Percentiles rank a stretch among this genome's conserved stretches.
These are phyloP conservation scores for Trichothecium sympodiale DNA, from an alignment of 2,329 filamentous ascomycete species.

Conservation along the genomic window DNA sequence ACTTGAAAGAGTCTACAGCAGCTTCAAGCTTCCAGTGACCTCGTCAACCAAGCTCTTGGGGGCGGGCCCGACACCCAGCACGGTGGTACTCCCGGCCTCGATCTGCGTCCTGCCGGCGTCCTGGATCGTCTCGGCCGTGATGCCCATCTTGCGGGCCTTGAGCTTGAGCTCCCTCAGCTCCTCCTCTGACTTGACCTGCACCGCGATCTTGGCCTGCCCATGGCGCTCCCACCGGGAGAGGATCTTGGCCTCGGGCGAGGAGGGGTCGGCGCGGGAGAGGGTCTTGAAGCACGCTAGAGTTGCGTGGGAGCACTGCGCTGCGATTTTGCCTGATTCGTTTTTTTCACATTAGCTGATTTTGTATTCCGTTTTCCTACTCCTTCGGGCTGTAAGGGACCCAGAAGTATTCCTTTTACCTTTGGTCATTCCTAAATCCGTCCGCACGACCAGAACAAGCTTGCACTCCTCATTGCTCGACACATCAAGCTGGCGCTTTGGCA, in stretches of 20 bases:
- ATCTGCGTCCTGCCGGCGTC: constrained; percentile 98
- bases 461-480: constrained; percentile 58
- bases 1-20: no score
- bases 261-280: constrained; percentile 46
- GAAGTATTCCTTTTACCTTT: constrained; percentile 64
- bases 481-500: constrained; percentile 26
- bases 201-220: constrained; percentile 87
- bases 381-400: neutral
- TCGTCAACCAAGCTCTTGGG: constrained; percentile 80
- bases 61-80: constrained; percentile 72
- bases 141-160: constrained; percentile 68
- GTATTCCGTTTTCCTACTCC: neutral
- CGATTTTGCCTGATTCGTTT: constrained; percentile 98
- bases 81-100: constrained; percentile 81
- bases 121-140: constrained; percentile 82
- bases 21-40: constrained; percentile 75
- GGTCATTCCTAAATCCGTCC: constrained; percentile 93
- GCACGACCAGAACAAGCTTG: constrained; percentile 84
- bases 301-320: constrained; percentile 90
- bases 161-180: constrained; percentile 65
- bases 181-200: constrained; percentile 81
- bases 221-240: constrained; percentile 74
- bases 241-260: constrained; percentile 46
- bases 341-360: no score
- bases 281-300: constrained; percentile 95